Conservation (phyloP, 345 rosid species). For the Raphanus sativus region DNA sequence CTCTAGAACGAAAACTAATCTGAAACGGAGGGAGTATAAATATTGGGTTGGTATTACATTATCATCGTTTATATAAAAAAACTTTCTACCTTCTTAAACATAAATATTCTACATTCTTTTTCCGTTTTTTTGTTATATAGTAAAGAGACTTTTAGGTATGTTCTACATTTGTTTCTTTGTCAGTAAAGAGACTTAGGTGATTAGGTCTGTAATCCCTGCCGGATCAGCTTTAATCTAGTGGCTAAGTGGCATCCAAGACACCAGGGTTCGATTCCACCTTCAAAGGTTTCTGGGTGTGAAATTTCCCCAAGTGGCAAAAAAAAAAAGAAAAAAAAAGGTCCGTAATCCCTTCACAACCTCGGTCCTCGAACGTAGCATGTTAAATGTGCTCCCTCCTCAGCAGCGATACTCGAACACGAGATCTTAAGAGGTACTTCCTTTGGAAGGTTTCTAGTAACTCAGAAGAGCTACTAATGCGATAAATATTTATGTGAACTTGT, state of each 20-base stretch:
- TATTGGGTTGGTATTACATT: background rate
- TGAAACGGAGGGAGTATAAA: background rate
- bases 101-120: background rate
- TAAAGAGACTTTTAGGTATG: too few relatives aligned
- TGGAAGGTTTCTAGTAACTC: background rate
- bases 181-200: background rate
- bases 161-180: background rate
- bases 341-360: background rate
- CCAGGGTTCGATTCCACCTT: too few relatives aligned
- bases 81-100: too few relatives aligned
- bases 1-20: too few relatives aligned
- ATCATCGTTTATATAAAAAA: background rate
- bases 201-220: background rate
- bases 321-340: background rate
- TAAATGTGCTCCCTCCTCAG: background rate
- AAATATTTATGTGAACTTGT: background rate
- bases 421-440: background rate
- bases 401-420: background rate
- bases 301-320: too few relatives aligned
- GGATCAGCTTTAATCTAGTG: too few relatives aligned
- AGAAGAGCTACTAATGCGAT: background rate
- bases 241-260: too few relatives aligned
- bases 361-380: background rate
- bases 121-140: background rate
- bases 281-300: too few relatives aligned